A percentile compares a stretch with the other conserved stretches of the same genome.
Evolutionary conservation across 352 stramenopile genomes (phyloP).

Genomic region (Phytophthora lateralis): DNA sequence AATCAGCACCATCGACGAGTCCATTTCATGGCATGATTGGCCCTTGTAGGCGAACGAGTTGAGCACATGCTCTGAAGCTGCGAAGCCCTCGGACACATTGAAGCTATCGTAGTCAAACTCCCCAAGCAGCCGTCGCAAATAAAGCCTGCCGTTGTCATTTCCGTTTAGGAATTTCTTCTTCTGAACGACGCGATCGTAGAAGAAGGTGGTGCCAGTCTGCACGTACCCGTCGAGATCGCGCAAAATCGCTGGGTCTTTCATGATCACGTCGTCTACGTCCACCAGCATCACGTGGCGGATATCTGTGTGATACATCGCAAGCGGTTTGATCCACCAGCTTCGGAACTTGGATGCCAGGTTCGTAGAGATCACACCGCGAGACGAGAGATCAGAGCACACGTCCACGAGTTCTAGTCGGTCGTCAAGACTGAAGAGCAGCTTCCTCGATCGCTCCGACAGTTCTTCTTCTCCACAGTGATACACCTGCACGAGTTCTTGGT

Average conservation of each 20-base stretch:
- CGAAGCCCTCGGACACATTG: conserved; percentile 19
- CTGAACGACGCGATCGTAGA: conserved; percentile 64
- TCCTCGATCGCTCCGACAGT: conserved; percentile 36
- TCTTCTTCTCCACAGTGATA: conserved; percentile 44
- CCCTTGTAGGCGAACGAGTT: conserved; percentile 45
- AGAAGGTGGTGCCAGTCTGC: conserved; percentile 59
- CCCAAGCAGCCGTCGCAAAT: conserved; percentile 42
- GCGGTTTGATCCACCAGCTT: conserved; percentile 54
- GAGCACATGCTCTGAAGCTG: conserved; percentile 41
- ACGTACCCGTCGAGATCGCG: conserved; percentile 44
- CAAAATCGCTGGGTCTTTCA: conserved; percentile 51
- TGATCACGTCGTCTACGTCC: conserved; percentile 57
- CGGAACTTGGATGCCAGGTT: conserved; percentile 24
- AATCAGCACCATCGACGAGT: conserved; percentile 70
- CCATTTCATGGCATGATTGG: conserved; percentile 58
- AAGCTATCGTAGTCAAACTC: conserved; percentile 58
- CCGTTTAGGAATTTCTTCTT: conserved; percentile 50
- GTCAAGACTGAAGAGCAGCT: conserved; percentile 29
- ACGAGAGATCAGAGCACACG: conserved; percentile 40
- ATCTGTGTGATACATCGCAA: conserved; percentile 49
- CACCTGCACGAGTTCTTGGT: conserved; percentile 29
- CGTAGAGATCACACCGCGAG: conserved; percentile 11
- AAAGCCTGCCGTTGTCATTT: conserved; percentile 32
- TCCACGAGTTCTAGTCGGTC: conserved; percentile 40
- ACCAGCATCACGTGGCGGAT: conserved; percentile 43